Conservation (phyloP, 169 alveolate genomes). For the Plasmodium knowlesi region DNA sequence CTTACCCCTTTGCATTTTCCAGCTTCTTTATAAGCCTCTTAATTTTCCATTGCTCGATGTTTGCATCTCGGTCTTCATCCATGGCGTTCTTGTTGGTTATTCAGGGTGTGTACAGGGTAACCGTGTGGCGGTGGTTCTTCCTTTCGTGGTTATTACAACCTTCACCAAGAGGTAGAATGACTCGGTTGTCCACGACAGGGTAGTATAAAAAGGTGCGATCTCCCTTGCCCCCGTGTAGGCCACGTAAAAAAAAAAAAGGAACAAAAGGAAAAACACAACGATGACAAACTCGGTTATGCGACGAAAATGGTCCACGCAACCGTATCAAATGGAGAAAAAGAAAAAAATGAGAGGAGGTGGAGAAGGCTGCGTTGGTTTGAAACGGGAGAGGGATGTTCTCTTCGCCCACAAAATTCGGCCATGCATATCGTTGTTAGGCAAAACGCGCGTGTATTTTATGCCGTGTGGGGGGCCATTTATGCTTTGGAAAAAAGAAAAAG, state of each 20-base stretch:
- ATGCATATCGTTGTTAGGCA: not conserved
- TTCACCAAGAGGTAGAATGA: not conserved
- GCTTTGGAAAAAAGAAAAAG: not conserved
- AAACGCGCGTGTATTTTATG: not conserved
- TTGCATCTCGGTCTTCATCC: slow-evolving; percentile 85
- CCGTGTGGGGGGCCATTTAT: not conserved
- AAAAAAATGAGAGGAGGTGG: not conserved
- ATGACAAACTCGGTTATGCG: not conserved
- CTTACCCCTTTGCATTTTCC: slow-evolving; percentile 93
- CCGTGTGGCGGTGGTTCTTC: not conserved
- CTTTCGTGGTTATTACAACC: not conserved
- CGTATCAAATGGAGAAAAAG: not conserved
- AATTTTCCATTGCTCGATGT: slow-evolving; percentile 95
- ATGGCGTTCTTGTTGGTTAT: not conserved
- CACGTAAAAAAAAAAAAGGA: not conserved
- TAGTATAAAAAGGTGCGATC: not conserved
- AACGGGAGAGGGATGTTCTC: not conserved
- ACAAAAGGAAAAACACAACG: not conserved
- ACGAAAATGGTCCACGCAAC: not conserved
- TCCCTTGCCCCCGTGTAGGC: not conserved
- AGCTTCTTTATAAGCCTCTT: slow-evolving; percentile 91
- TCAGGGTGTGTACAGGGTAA: not conserved
- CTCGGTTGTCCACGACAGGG: not conserved
- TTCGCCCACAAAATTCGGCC: not conserved
- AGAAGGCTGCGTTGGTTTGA: not conserved